Conservation (phyloP, 2,329 filamentous ascomycete genomes). For the Fusarium xylarioides region DNA sequence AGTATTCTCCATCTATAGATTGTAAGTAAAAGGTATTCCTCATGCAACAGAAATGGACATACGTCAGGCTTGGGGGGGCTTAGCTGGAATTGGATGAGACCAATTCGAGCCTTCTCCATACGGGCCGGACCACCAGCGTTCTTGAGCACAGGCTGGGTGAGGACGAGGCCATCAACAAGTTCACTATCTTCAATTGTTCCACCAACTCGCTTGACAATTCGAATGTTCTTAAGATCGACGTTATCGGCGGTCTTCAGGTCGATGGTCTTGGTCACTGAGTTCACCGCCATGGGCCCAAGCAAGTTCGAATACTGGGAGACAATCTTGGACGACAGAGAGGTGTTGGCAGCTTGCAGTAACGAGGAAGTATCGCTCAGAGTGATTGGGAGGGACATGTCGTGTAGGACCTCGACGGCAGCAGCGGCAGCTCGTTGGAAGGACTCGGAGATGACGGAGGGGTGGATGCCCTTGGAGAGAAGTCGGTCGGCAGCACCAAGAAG, state of each 20-base stretch:
- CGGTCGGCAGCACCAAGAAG: slow-evolving; percentile 92
- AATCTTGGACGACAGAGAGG: slow-evolving; percentile 97
- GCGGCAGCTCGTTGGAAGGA: slow-evolving; percentile 94
- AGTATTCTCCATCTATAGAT: slow-evolving; percentile 91
- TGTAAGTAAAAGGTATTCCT: slow-evolving; percentile 27
- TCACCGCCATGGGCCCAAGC: slow-evolving; percentile 97
- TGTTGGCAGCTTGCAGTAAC: slow-evolving; percentile 95
- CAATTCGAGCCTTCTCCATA: slow-evolving; percentile 98
- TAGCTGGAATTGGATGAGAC: slow-evolving; percentile 97
- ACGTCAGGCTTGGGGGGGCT: slow-evolving; percentile 97
- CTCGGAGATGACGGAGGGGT: slow-evolving; percentile 97
- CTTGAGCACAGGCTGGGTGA: slow-evolving; percentile 94
- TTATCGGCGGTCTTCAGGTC: slow-evolving; percentile 96
- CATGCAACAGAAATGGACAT: slow-evolving; percentile 48
- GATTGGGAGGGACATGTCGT: slow-evolving; percentile 96
- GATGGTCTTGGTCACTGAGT: slow-evolving; percentile 94
- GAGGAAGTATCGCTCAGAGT: slow-evolving; percentile 86
- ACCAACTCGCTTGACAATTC: slow-evolving; percentile 96
- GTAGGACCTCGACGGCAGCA: slow-evolving; percentile 87
- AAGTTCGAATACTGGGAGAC: slow-evolving; percentile 96
- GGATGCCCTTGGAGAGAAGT: slow-evolving; percentile 90
- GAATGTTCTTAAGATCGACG: slow-evolving; percentile 94
- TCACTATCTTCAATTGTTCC: slow-evolving; percentile 99
- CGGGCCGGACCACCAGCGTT: slow-evolving; percentile 87
- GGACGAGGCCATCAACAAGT: slow-evolving; percentile 91